phyloP scores from a whole-genome alignment of 805 yeast genomes.

The Middelhovenomyces tepae region DNA sequence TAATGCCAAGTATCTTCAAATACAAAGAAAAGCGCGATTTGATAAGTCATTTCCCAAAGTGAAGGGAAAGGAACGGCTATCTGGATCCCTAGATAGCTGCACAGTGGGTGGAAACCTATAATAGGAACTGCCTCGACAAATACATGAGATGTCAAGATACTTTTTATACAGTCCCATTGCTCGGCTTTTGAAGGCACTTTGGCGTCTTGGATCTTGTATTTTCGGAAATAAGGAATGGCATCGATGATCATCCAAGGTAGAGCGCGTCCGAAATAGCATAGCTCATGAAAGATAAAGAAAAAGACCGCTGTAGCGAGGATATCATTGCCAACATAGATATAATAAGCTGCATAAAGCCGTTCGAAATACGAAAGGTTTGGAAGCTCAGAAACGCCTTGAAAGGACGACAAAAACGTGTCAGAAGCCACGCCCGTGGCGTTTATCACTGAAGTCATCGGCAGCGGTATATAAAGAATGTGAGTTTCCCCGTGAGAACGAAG shows the following conservation, averaged over 20 bases:
- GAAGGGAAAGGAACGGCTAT: slow-evolving; percentile 61
- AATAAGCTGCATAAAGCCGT: too few species aligned
- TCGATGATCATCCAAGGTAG: slow-evolving; percentile 90
- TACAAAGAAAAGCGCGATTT: slow-evolving; percentile 69
- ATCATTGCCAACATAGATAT: slow-evolving; percentile 77
- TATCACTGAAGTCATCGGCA: too few species aligned
- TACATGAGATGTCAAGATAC: slow-evolving; percentile 79
- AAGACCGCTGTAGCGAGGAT: slow-evolving; percentile 84
- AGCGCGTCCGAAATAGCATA: slow-evolving; percentile 85
- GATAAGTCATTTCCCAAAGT: slow-evolving; percentile 46
- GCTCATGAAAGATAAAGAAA: slow-evolving; percentile 75
- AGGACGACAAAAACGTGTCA: too few species aligned
- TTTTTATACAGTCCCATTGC: slow-evolving; percentile 87
- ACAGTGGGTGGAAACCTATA: slow-evolving; percentile 94
- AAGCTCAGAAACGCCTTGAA: too few species aligned
- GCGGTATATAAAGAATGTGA: too few species aligned
- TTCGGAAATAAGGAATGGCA: slow-evolving; percentile 72
- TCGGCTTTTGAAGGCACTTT: slow-evolving; percentile 72
- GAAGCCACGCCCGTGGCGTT: too few species aligned
- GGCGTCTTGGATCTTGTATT: slow-evolving; percentile 82
- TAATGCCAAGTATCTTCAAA: slow-evolving; percentile 96
- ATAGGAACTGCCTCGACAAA: slow-evolving; percentile 92
- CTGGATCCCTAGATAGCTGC: slow-evolving; percentile 59
- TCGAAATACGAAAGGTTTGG: too few species aligned
- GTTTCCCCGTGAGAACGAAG: too few species aligned